phyloP scores from a whole-genome alignment of 2,329 filamentous ascomycete species.

The Furcasterigmium furcatum region DNA sequence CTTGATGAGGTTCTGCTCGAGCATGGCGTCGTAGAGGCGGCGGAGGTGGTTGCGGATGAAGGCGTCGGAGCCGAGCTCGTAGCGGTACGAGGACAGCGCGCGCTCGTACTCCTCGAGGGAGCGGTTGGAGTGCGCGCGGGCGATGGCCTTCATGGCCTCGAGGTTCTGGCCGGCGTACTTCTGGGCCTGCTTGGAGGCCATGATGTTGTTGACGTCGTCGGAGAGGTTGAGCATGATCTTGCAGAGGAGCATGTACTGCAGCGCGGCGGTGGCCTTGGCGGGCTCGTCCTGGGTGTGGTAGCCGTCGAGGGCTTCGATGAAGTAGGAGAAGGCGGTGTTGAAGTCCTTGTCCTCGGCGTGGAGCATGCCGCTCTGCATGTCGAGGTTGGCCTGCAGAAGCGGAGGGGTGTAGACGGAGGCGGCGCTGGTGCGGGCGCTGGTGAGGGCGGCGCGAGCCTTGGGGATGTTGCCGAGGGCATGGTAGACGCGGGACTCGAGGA shows the following conservation, averaged over 20 bases:
- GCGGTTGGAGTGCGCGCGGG: conserved; percentile 90
- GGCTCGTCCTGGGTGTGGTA: conserved; percentile 92
- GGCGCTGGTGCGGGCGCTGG: conserved; percentile 89
- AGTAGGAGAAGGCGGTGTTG: conserved; percentile 98
- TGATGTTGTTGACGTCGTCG: conserved; percentile 92
- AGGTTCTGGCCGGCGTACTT: conserved; percentile 95
- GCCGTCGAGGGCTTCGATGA: conserved; percentile 97
- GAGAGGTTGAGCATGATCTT: conserved; percentile 99
- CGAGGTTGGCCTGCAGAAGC: conserved; percentile 88
- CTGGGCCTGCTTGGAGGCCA: conserved; percentile 93
- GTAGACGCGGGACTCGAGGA: conserved; percentile 95
- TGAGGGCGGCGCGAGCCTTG: conserved; percentile 92
- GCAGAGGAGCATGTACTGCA: conserved; percentile 99
- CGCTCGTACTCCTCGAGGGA: conserved; percentile 97
- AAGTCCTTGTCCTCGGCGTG: conserved; percentile 99
- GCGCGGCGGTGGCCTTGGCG: conserved; percentile 85
- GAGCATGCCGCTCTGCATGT: conserved; percentile 99
- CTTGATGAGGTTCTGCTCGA: conserved; percentile 99
- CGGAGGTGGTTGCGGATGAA: conserved; percentile 98
- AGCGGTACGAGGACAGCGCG: conserved; percentile 84
- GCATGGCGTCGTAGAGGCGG: conserved; percentile 94
- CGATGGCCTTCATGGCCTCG: conserved; percentile 99
- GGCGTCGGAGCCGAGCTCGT: conserved; percentile 88
- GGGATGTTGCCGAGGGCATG: conserved; percentile 95
- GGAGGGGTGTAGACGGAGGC: conserved; percentile 97